These are phyloP conservation scores for Linnemannia exigua DNA, from an alignment of 192 early-diverging fungal species.

Conservation along the genomic window DNA sequence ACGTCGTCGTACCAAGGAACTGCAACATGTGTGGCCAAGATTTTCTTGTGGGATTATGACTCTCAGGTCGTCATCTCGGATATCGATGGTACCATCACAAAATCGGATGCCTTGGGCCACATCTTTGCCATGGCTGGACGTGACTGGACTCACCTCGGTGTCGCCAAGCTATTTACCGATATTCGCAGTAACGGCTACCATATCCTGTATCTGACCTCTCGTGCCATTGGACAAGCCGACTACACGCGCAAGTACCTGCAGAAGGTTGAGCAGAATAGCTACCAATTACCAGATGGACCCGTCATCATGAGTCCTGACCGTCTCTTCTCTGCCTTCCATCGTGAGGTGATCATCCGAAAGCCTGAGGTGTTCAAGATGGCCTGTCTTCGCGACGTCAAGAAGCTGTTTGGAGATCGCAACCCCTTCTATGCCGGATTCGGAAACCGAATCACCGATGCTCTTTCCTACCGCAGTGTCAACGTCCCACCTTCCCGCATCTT, in stretches of 20 bases:
- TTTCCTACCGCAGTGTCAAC: conserved; percentile 95
- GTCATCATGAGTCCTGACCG: conserved; percentile 97
- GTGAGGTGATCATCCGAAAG: conserved; percentile 94
- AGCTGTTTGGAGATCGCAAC: conserved; percentile 83
- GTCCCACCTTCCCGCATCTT: conserved; percentile 95
- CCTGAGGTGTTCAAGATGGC: conserved; percentile 99
- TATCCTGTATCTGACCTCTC: conserved; percentile 93
- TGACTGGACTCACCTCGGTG: conserved; percentile 98
- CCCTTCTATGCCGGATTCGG: conserved; percentile 99
- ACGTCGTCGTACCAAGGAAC: conserved; percentile 81
- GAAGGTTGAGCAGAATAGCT: conserved; percentile 90
- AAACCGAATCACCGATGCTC: conserved; percentile 97
- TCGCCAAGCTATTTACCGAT: conserved; percentile 96
- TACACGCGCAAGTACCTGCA: conserved; percentile 93
- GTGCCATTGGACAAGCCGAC: conserved; percentile 95
- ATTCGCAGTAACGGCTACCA: conserved; percentile 95
- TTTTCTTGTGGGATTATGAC: conserved; percentile 90
- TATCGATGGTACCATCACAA: conserved; percentile 99
- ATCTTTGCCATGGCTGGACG: conserved; percentile 97
- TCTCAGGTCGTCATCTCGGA: conserved; percentile 95
- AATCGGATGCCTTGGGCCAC: conserved; percentile 97
- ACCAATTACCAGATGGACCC: conserved; percentile 93
- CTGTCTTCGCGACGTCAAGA: conserved; percentile 91
- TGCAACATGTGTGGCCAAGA: conserved; percentile 85
- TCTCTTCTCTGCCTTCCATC: conserved; percentile 91